A percentile compares a stretch with the other conserved stretches of the same genome.
These are phyloP conservation scores for Gossypium schwendimanii DNA, from an alignment of 441 rosid species.

Conservation along the genomic window DNA sequence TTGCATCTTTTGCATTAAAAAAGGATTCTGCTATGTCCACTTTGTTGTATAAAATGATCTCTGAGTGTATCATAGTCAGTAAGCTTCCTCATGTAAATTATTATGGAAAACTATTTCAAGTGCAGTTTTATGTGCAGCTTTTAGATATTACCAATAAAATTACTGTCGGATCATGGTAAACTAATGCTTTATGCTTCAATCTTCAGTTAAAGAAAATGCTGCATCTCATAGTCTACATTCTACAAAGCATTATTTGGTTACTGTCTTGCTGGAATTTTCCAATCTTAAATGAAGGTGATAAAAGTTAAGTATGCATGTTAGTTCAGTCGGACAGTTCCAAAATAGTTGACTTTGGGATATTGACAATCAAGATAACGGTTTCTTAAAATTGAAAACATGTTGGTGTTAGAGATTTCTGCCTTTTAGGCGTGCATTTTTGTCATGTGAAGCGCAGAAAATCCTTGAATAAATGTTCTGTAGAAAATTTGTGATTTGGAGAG, in stretches of 20 bases:
- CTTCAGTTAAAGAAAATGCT: neutral
- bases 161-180: neutral
- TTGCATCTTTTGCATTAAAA: neutral
- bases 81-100: slow-evolving; percentile 1
- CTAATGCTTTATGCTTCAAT: neutral
- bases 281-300: slow-evolving; percentile 4
- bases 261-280: neutral
- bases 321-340: neutral
- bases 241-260: neutral
- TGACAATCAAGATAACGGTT: neutral
- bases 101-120: neutral
- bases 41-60: neutral
- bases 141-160: slow-evolving; percentile 3
- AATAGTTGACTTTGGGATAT: neutral
- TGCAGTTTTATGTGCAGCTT: neutral
- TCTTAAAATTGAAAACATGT: neutral
- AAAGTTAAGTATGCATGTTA: slow-evolving; percentile 1
- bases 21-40: neutral
- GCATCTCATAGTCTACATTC: neutral
- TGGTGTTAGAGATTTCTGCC: slow-evolving; percentile 3
- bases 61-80: neutral
- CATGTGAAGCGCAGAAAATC: neutral
- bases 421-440: neutral
- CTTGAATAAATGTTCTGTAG: neutral
- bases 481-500: slow-evolving; percentile 1